Conservation (phyloP, 2,329 filamentous ascomycete genomes). For the Venturia pyrina region DNA sequence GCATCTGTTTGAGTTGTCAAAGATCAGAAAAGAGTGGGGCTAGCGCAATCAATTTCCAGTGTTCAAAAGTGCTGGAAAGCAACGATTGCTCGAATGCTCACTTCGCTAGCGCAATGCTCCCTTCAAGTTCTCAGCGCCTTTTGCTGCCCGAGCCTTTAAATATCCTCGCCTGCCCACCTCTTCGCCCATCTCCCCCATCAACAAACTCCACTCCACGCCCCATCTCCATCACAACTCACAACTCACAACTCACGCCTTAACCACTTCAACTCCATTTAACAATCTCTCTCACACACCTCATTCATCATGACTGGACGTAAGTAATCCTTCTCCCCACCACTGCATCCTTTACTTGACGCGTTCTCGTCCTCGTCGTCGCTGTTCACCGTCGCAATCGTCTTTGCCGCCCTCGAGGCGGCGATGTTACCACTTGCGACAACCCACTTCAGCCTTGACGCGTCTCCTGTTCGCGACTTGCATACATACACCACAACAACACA, state of each 20-base stretch:
- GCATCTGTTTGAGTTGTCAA: not conserved
- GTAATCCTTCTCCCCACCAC: slow-evolving; percentile 18
- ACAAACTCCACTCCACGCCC: not conserved
- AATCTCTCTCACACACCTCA: slow-evolving; percentile 15
- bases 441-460: slow-evolving; percentile 10
- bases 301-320: slow-evolving; percentile 34
- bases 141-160: not conserved
- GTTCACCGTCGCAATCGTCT: slow-evolving; percentile 15
- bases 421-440: not conserved
- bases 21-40: not conserved
- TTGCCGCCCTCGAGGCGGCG: not conserved
- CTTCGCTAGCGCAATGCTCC: not conserved
- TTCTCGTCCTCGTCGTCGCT: slow-evolving; percentile 16
- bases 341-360: slow-evolving; percentile 14
- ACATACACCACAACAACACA: not conserved
- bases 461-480: not conserved
- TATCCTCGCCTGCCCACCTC: not conserved
- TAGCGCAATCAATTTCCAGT: not conserved
- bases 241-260: not conserved
- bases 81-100: not conserved
- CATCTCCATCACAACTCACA: not conserved
- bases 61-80: not conserved
- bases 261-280: slow-evolving; percentile 2
- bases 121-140: not conserved
- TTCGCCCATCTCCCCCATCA: not conserved